Base-by-base conservation (phyloP, 352 stramenopile genomes). In the Phytophthora sp. region DNA sequence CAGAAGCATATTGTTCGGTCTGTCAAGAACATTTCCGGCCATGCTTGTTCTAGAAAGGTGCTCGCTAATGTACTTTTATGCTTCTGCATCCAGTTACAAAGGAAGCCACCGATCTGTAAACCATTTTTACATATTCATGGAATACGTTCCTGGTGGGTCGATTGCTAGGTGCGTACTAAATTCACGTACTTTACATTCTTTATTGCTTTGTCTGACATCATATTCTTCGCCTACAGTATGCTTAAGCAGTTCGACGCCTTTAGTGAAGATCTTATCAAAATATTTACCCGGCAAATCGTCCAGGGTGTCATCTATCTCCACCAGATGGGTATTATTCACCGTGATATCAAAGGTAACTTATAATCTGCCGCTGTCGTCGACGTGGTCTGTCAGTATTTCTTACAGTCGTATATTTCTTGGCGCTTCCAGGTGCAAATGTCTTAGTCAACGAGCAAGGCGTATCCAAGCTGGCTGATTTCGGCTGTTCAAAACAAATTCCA, bases 1-100 rank as follows among this genome's bases (percentile, higher is more conserved):
- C 96, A 99, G 74, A 83, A 89, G 27, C 97, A 99, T 64, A 98
- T 99, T 74, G 96, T 99, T 45, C 81, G 86, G 67, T 99, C 30
- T 50, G 34, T 66, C 58, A 4, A 15, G 34, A 28, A 6, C n/a
- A n/a, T 30, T 26, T 23, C 13, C 26, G 15, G 3, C 9, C 6
- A 44, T 41, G n/a, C 28, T 41, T 49, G n/a, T 9, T 37, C 32
- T 13, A 35, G 41, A 31, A 7, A 41, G 5, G 34, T 20, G 13
- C 20, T 38, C 32, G 32, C 60, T 74, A 67, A 70, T 66, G 32
- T 27, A 52, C n/a, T 54, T 54, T 18, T 24, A 24, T 62, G 15
- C 15, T 24, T 50, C 2, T 38, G 39, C 69, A 21, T 24, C 11
- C 23, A 90, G 81, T 26, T 80, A 95, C 92, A 68, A 94, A 89